phyloP scores from a whole-genome alignment of 129 eudicot species.

The Flaveria robusta region DNA sequence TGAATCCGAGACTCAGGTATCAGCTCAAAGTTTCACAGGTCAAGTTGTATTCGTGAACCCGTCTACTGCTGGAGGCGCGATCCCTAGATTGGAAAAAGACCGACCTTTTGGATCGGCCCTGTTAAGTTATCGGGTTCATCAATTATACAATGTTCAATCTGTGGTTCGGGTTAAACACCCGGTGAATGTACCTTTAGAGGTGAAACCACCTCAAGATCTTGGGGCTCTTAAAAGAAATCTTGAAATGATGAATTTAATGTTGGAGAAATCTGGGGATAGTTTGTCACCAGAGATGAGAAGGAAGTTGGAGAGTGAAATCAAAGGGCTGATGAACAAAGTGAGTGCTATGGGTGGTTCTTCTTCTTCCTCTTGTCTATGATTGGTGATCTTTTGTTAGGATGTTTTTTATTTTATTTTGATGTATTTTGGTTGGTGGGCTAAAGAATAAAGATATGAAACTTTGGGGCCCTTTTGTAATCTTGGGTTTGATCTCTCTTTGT shows the following conservation, averaged over 20 bases:
- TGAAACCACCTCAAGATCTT: constrained; percentile 47
- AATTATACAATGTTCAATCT: constrained; percentile 32
- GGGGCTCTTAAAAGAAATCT: constrained; percentile 58
- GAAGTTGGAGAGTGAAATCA: constrained; percentile 70
- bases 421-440: constrained; percentile 18
- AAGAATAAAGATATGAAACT: constrained; percentile 19
- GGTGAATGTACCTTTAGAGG: constrained; percentile 7
- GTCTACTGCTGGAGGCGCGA: constrained; percentile 47
- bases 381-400: constrained; percentile 23
- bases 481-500: constrained; percentile 17
- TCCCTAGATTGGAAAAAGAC: constrained; percentile 47
- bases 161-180: constrained; percentile 24
- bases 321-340: constrained; percentile 67
- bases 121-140: constrained; percentile 42
- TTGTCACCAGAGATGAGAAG: constrained; percentile 68
- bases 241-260: constrained; percentile 72
- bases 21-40: constrained; percentile 28
- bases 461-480: constrained; percentile 12
- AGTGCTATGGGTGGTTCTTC: constrained; percentile 58
- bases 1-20: constrained; percentile 42
- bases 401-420: constrained; percentile 1
- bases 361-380: constrained; percentile 46
- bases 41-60: constrained; percentile 49
- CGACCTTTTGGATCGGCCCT: constrained; percentile 56
- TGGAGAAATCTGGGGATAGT: constrained; percentile 70